Evolutionary conservation across 2,329 filamentous ascomycete species (phyloP).

Genomic region (Exophiala bonariae): DNA sequence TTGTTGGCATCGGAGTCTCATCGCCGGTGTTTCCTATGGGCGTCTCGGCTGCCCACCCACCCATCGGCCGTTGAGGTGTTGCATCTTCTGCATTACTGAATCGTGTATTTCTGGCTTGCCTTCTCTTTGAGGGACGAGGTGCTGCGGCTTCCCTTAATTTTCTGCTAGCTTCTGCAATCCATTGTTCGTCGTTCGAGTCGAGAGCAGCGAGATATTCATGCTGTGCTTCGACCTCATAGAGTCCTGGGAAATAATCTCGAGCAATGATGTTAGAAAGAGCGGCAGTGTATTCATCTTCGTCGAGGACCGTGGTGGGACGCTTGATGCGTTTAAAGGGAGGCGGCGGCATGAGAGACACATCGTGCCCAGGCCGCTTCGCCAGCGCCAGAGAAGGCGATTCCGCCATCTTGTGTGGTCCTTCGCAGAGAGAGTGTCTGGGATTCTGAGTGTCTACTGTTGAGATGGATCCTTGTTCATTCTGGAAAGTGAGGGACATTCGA

Average conservation of each 20-base stretch:
- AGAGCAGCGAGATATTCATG: conserved; percentile 90
- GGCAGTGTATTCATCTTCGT: conserved; percentile 91
- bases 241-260: conserved; percentile 92
- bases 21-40: conserved; percentile 31
- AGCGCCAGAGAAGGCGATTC: conserved; percentile 15
- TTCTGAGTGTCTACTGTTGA: neutral
- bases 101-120: conserved; percentile 31
- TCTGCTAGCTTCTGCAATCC: conserved; percentile 80
- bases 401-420: conserved; percentile 9
- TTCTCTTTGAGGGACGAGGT: conserved; percentile 54
- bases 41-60: conserved; percentile 17
- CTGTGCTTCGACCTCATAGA: conserved; percentile 81
- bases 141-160: conserved; percentile 79
- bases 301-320: conserved; percentile 79
- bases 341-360: conserved; percentile 78
- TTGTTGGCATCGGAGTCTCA: conserved; percentile 58
- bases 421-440: neutral
- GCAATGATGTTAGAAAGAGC: conserved; percentile 92
- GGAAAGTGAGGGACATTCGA: neutral
- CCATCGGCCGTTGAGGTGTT: conserved; percentile 4
- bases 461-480: neutral
- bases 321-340: conserved; percentile 86
- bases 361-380: conserved; percentile 13
- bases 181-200: conserved; percentile 78
- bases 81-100: conserved; percentile 18